Percentiles rank a stretch among this genome's conserved stretches.
Conservation (phyloP, 768 basidiomycete species). For the Pisolithus marmoratus region DNA sequence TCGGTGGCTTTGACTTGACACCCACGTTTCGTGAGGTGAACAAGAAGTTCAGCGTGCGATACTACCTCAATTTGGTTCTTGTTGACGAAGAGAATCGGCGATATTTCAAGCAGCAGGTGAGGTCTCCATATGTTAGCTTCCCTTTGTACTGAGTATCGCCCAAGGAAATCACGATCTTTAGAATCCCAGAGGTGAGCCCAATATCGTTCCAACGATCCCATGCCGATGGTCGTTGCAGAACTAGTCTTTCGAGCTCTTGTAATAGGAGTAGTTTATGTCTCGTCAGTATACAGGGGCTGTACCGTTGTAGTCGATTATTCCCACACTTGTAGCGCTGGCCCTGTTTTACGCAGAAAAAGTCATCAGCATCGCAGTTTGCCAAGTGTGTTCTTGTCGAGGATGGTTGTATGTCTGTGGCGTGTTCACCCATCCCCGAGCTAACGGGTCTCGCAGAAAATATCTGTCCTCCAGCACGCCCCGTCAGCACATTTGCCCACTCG, state of each 20-base stretch:
- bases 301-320: too few species aligned
- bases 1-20: conserved; percentile 96
- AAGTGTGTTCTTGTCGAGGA: neutral
- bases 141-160: neutral
- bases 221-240: conserved; percentile 26
- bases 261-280: neutral
- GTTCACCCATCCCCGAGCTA: conserved; percentile 1
- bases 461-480: conserved; percentile 79
- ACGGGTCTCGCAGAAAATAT: conserved; percentile 59
- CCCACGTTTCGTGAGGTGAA: conserved; percentile 99
- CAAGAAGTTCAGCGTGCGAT: conserved; percentile 97
- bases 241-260: conserved; percentile 18
- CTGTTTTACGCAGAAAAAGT: too few species aligned
- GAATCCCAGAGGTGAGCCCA: conserved; percentile 73
- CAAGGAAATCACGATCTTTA: conserved; percentile 83
- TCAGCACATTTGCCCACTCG: conserved; percentile 66
- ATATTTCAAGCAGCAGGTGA: conserved; percentile 94
- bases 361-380: too few species aligned
- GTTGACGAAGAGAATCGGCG: conserved; percentile 98
- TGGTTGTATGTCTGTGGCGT: conserved; percentile 2
- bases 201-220: neutral
- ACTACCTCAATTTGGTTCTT: conserved; percentile 95
- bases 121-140: conserved; percentile 6
- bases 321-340: too few species aligned
- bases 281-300: neutral